Base-by-base conservation (phyloP, 805 yeast genomes). In the Saccharomycopsis oosterbeekiorum region DNA sequence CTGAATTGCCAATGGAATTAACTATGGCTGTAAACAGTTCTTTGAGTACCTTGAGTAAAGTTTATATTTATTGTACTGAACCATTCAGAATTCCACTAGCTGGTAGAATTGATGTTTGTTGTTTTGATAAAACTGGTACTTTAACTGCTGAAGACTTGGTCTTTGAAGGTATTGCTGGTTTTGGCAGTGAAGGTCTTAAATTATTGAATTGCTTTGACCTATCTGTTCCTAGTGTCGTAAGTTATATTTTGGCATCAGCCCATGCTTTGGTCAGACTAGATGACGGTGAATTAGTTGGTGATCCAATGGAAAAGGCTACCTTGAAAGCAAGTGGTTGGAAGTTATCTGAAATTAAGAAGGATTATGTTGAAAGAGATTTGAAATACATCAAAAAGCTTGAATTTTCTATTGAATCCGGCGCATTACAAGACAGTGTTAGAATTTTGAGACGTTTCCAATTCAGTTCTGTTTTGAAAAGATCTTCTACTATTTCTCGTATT, bases 261-360 rank as follows among this genome's bases (percentile, higher is more conserved):
- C 99, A 94, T 73, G 98, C 99, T 36, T 80, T 94, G 66, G 99
- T 94, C 34, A 84, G 85, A 69, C 79, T 94, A 64, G 97, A 94
- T 69, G 97, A 92, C 71, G 99, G 98, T 68, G 98, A 94, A 65
- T 83, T 92, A 67, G 99, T 94, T 64, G 99, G 99, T 75, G 99
- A 94, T 71, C 97, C 99, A 65, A 93, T 94, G 98, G 99, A 94
- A 76, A 90, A 91, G 75, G 97, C 96, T 34, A 94, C 99, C 59
- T 78, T 94, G 68, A 85, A 84, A 67, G 93, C 96, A 51, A 82
- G 94, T 62, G 84, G 84, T 37, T 94, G 97, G 97, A 78, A 77
- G 50, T 86, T 94, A 65, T 89, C 87, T 59, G 80, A 79, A 60
- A 9, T 40, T 40, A 64, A 58, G 58, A 88, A 90, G 66, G 96